Evolutionary conservation across 768 basidiomycete genomes (phyloP), one percentile per base, ranked within the genome.

Genomic region (Rhizopogon rudus): DNA sequence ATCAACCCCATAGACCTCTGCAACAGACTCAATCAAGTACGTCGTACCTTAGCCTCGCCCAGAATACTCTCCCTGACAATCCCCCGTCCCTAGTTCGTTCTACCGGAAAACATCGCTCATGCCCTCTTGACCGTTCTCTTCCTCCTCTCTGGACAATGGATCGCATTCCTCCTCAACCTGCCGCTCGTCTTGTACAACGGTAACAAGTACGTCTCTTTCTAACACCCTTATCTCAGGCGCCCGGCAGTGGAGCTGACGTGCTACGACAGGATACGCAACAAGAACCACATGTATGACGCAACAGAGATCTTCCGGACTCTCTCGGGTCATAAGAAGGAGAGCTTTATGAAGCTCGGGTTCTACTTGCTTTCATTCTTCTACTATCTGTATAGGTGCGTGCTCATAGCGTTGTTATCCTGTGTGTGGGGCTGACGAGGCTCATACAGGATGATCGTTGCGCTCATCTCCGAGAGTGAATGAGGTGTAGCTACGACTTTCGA

Each of bases 1-100:
- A 96, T 98, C 80, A 99, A 99, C 75, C 97, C 97, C 51, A 99
- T 99, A 83, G 97, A 99, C 73, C 86, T 98, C 40, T 98, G 97
- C 76, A 98, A 98, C 76, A 98, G 97, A 79, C 86, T 98, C 65
- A 98, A 98, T 70, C 91, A 94, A 74, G 96, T 96, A 60, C 44
- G 79, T 73, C 5, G 10, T 41, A 28, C 14, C 40, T 25, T 44
- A 5, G 31, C 3, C 14, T n/a, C 8, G 10, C 33, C 8, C 8
- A 35, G 9, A 35, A 16, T 6, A 2, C 5, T 37, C 5, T 1
- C 5, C 9, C 48, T 37, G 5, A 49, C 59, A 51, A 35, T 31
- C 14, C 20, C 22, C 4, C 7, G 33, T n/a, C 51, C 22, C 63
- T 25, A 99, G 96, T 98, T 99, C 68, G 93, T 98, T 50, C 78